Percentiles rank a stretch among this genome's conserved stretches.
Conservation (phyloP, 1,284 basidiomycete species). For the Blastosporella zonata region DNA sequence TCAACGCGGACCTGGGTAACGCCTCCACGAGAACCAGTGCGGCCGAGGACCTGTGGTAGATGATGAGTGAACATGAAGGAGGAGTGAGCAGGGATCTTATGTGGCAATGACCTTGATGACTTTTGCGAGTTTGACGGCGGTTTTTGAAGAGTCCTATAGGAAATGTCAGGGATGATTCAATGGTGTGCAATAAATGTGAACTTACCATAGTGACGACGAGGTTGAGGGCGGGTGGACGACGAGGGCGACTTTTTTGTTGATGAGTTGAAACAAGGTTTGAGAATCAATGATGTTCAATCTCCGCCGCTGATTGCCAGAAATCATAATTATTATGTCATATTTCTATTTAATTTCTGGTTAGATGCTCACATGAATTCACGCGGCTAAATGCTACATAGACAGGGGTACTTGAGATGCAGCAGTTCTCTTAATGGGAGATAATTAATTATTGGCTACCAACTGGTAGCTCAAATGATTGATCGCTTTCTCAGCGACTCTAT, state of each 20-base stretch:
- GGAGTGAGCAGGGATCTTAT: background rate
- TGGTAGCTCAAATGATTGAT: constrained; percentile 53
- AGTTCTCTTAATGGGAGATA: too few species aligned
- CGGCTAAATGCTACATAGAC: too few species aligned
- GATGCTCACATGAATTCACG: too few species aligned
- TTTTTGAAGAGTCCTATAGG: constrained; percentile 79
- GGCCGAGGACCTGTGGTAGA: constrained; percentile 81
- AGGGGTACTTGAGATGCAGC: too few species aligned
- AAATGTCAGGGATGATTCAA: background rate
- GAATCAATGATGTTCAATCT: constrained; percentile 8
- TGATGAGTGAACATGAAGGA: constrained; percentile 4
- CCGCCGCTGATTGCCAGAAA: constrained; percentile 14
- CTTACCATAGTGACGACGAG: constrained; percentile 16
- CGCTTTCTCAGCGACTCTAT: constrained; percentile 52
- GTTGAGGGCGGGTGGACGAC: constrained; percentile 8
- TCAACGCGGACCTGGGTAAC: constrained; percentile 99
- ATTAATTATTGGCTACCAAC: too few species aligned
- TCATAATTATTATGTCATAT: background rate
- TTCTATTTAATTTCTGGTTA: too few species aligned
- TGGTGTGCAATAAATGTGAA: background rate
- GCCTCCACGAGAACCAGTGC: constrained; percentile 99
- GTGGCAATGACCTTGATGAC: constrained; percentile 77
- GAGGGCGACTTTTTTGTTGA: constrained; percentile 20
- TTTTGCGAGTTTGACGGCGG: constrained; percentile 92
- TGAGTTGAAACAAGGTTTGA: constrained; percentile 22